phyloP scores from a whole-genome alignment of 257 asterid species.

The Ilex aquifolium region DNA sequence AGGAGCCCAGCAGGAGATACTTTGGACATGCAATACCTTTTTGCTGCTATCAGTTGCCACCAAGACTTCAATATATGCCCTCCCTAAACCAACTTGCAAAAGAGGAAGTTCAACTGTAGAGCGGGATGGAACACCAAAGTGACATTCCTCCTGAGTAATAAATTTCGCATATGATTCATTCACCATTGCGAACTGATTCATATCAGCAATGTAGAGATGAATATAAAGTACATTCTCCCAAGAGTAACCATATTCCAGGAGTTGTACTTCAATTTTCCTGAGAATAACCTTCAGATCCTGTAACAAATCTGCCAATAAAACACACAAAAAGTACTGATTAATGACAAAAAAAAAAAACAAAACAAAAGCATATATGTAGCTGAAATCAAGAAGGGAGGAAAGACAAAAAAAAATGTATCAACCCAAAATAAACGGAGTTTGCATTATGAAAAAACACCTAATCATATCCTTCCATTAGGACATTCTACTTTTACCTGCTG shows the following conservation, averaged over 20 bases:
- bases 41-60: constrained; percentile 64
- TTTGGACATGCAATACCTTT: constrained; percentile 91
- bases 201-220: constrained; percentile 77
- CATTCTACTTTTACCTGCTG: constrained; percentile 48
- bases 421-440: not conserved
- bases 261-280: constrained; percentile 54
- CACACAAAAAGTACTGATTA: constrained; percentile 10
- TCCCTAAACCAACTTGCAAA: constrained; percentile 71
- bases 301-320: constrained; percentile 48
- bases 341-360: constrained; percentile 6
- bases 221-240: constrained; percentile 92
- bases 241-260: constrained; percentile 46
- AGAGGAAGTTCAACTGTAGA: constrained; percentile 93
- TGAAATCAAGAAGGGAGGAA: not conserved
- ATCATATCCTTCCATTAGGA: constrained; percentile 6
- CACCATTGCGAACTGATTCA: constrained; percentile 65
- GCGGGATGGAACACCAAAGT: constrained; percentile 93
- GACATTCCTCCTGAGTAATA: constrained; percentile 87
- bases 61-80: constrained; percentile 79
- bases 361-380: constrained; percentile 4
- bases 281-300: constrained; percentile 64
- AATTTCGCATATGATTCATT: constrained; percentile 74
- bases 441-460: no score
- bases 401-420: not conserved
- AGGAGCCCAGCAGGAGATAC: constrained; percentile 98